These are phyloP conservation scores for Annona cherimola DNA, from an alignment of 164 flowering plant genomes.

Conservation along the genomic window DNA sequence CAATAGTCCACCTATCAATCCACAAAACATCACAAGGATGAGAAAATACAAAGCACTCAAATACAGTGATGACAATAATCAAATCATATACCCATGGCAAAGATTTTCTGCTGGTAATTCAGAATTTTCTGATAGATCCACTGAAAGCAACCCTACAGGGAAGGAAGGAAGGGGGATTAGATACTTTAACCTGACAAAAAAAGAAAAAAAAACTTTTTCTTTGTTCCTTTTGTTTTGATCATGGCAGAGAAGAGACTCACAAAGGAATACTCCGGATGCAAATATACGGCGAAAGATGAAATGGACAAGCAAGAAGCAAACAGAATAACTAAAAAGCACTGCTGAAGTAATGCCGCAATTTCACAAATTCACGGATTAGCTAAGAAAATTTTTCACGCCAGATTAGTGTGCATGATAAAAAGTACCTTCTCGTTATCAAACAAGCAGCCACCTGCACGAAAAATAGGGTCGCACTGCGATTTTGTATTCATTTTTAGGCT, in stretches of 20 bases:
- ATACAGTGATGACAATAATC: neutral
- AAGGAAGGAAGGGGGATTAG: neutral
- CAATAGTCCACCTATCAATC: slow-evolving; percentile 66
- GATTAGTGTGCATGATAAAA: too few species aligned
- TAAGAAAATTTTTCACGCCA: too few species aligned
- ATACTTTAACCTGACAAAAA: neutral
- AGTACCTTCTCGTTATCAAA: too few species aligned
- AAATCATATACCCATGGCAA: slow-evolving; percentile 17
- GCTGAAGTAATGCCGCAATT: neutral
- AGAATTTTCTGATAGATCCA: slow-evolving; percentile 54
- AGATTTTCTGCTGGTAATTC: slow-evolving; percentile 42
- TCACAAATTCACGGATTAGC: too few species aligned
- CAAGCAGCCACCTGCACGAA: too few species aligned
- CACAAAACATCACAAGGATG: neutral
- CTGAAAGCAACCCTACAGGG: slow-evolving; percentile 49
- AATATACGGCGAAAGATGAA: neutral
- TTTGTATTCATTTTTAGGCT: too few species aligned
- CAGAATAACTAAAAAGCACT: neutral
- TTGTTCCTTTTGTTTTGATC: too few species aligned
- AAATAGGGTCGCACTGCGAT: too few species aligned
- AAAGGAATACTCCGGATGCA: neutral
- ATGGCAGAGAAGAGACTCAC: too few species aligned
- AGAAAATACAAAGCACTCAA: neutral
- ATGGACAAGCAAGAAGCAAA: neutral
- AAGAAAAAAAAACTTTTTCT: neutral